Percentiles rank a stretch among this genome's conserved stretches.
These are phyloP conservation scores for Fusarium penzigii DNA, from an alignment of 2,329 filamentous ascomycete genomes.

Conservation along the genomic window DNA sequence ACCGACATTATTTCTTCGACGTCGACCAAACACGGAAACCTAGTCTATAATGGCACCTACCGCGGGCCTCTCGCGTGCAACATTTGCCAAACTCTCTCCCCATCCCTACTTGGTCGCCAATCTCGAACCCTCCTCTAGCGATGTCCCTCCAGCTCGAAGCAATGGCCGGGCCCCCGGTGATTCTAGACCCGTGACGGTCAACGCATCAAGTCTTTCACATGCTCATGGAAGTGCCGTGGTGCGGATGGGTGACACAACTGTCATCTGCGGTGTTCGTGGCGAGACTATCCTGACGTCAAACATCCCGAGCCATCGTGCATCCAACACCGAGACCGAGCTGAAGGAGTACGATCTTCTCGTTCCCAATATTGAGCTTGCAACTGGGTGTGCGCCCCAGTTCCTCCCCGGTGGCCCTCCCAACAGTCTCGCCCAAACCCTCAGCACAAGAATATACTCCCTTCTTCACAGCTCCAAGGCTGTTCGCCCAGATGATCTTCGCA, in stretches of 20 bases:
- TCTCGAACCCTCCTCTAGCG: slow-evolving; percentile 63
- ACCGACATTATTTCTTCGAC: no score
- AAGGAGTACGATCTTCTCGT: slow-evolving; percentile 74
- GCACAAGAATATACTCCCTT: slow-evolving; percentile 75
- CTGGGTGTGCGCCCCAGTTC: slow-evolving; percentile 83
- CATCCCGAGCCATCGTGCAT: slow-evolving; percentile 65
- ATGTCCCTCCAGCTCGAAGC: slow-evolving; percentile 62
- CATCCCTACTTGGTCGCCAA: slow-evolving; percentile 88
- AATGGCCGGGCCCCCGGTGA: slow-evolving; percentile 76
- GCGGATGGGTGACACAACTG: slow-evolving; percentile 83
- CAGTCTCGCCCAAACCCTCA: slow-evolving; percentile 79
- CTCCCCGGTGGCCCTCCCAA: slow-evolving; percentile 82
- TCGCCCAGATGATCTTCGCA: slow-evolving; percentile 67
- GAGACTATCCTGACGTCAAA: slow-evolving; percentile 78
- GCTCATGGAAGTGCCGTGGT: slow-evolving; percentile 89
- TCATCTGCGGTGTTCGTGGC: slow-evolving; percentile 89
- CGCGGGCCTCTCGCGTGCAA: slow-evolving; percentile 56
- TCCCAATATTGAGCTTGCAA: slow-evolving; percentile 90
- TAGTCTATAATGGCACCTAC: slow-evolving; percentile 30
- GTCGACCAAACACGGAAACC: not conserved
- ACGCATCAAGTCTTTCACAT: slow-evolving; percentile 83
- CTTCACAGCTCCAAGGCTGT: slow-evolving; percentile 72
- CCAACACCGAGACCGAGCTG: slow-evolving; percentile 48
- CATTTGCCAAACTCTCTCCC: slow-evolving; percentile 88
- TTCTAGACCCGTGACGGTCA: slow-evolving; percentile 72